Base-by-base conservation (phyloP, 1,284 basidiomycete genomes). In the Apiotrichum gracile region DNA sequence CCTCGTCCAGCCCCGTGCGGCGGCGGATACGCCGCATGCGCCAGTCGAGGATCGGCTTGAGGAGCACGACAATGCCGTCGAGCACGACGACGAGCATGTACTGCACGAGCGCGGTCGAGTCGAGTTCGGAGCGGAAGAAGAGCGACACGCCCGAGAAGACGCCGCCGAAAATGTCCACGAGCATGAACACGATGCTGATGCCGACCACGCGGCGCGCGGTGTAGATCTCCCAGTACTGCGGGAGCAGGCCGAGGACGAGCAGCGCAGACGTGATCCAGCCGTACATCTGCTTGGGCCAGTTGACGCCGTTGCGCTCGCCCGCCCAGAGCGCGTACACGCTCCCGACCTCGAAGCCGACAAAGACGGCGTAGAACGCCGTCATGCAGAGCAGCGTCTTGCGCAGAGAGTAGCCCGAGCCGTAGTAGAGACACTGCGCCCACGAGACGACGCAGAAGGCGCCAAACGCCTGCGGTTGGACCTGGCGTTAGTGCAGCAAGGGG, bases 401-500 rank as follows among this genome's bases (percentile, higher is more conserved):
- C 7, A 71, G 67, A 2, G 75, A 63, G 22, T 62, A 61, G 10
- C 61, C 53, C 14, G 64, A 59, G 14, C 64, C 78, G 61, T 88
- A 88, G 63, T 84, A 81, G 45, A 83, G 76, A 58, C 84, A 86
- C 79, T 88, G 74, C 7, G 58, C 80, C 82, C 85, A 87, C 1
- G 84, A 85, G 16, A 85, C 55, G 14, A 85, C 77, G 2, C 80
- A 77, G 22, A 90, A 74, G 17, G 78, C 74, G 0, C 81, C 82
- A 62, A 90, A 87, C 1, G 85, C 66, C 62, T 90, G 87, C 2
- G 87, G 87, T 66, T 91, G 87, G 2, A 88, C 61, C 63, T 70
- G 56, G 12, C 4, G n/a, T 21, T 21, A 9, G 3, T 19, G 9
- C 8, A 8, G 21, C 5, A 38, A 10, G n/a, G 9, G 5, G n/a